These are phyloP conservation scores for Metschnikowia lachancei DNA, from an alignment of 805 yeast genomes.

Conservation along the genomic window DNA sequence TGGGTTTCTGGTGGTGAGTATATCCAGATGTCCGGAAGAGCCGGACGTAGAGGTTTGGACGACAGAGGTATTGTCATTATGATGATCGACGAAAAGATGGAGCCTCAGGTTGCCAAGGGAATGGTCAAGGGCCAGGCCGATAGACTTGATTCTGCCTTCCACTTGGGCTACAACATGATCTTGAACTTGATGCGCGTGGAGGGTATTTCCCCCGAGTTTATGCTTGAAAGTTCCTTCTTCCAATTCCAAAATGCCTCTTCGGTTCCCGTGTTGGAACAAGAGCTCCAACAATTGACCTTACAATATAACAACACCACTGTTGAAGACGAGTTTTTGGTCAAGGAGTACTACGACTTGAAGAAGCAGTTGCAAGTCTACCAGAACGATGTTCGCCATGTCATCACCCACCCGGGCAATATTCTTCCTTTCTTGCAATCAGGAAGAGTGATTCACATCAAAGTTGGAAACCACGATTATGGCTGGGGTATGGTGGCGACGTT, in stretches of 20 bases:
- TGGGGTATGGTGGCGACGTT: slow-evolving; percentile 90
- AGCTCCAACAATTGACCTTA: slow-evolving; percentile 52
- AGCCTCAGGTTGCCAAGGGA: slow-evolving; percentile 97
- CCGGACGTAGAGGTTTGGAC: slow-evolving; percentile 99
- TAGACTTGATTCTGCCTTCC: slow-evolving; percentile 95
- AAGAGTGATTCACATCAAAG: slow-evolving; percentile 67
- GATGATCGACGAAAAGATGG: slow-evolving; percentile 99
- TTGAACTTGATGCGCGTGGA: slow-evolving; percentile 94
- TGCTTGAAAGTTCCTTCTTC: slow-evolving; percentile 90
- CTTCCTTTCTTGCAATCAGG: slow-evolving; percentile 87
- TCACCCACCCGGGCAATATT: slow-evolving; percentile 87
- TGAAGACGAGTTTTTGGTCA: slow-evolving; percentile 71
- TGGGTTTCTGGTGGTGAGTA: slow-evolving; percentile 99
- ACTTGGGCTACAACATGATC: slow-evolving; percentile 95
- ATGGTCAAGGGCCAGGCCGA: slow-evolving; percentile 99
- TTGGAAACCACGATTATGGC: slow-evolving; percentile 74
- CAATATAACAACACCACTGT: slow-evolving; percentile 51
- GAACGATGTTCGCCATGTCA: slow-evolving; percentile 72
- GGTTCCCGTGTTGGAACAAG: slow-evolving; percentile 78
- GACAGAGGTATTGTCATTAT: slow-evolving; percentile 98
- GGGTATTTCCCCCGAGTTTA: slow-evolving; percentile 96
- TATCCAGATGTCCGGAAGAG: slow-evolving; percentile 99
- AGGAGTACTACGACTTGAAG: slow-evolving; percentile 79
- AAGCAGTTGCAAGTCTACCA: slow-evolving; percentile 69
- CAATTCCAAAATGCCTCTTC: slow-evolving; percentile 93